These are phyloP conservation scores for Penicillium malachiteum DNA, from an alignment of 495 filamentous ascomycete genomes.

Conservation along the genomic window DNA sequence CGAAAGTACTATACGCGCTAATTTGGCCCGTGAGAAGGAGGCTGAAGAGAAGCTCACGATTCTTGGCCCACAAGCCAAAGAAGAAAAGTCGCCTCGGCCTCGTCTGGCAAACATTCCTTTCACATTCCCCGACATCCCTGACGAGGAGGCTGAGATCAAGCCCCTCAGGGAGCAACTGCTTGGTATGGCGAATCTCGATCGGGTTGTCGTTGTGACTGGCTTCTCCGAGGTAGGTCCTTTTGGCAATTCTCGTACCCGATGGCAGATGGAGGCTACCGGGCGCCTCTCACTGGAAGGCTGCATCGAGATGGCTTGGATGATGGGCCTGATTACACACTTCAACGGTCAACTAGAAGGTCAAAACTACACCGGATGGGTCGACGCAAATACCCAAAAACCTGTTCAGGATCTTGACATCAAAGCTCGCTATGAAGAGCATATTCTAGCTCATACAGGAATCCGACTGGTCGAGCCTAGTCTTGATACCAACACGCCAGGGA, in stretches of 20 bases:
- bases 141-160: conserved; percentile 88
- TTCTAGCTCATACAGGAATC: conserved; percentile 95
- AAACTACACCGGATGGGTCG: conserved; percentile 96
- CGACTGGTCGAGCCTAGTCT: conserved; percentile 96
- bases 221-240: conserved; percentile 96
- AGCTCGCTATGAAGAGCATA: conserved; percentile 90
- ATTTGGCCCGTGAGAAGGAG: conserved; percentile 90
- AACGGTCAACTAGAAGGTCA: conserved; percentile 98
- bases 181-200: conserved; percentile 98
- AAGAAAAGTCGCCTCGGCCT: conserved; percentile 62
- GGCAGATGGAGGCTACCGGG: conserved; percentile 98
- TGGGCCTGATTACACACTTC: conserved; percentile 98
- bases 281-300: conserved; percentile 98
- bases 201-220: conserved; percentile 95
- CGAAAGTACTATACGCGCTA: conserved; percentile 95
- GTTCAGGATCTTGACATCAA: conserved; percentile 99
- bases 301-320: conserved; percentile 99
- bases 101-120: conserved; percentile 92
- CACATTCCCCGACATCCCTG: conserved; percentile 82
- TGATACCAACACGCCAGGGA: conserved; percentile 93
- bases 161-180: conserved; percentile 83
- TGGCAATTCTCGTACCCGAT: conserved; percentile 96
- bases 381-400: conserved; percentile 87
- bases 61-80: too few species aligned
- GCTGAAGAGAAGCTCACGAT: conserved; percentile 78